phyloP scores from a whole-genome alignment of 345 rosid species.

The Sonneratia alba region DNA sequence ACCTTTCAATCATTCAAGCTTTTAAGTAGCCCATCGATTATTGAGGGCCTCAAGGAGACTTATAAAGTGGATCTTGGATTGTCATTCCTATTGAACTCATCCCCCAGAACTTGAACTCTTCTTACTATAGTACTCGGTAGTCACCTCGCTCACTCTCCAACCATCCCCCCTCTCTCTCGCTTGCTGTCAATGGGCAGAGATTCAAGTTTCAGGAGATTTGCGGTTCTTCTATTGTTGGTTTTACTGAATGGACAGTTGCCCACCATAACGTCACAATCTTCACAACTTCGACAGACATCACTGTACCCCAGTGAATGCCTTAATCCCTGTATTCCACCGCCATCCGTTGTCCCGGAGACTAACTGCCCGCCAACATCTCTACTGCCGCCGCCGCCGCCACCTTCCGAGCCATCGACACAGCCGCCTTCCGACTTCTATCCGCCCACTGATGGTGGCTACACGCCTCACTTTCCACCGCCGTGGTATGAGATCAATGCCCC shows the following conservation, averaged over 20 bases:
- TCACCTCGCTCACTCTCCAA: neutral
- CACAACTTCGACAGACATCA: constrained; percentile 3
- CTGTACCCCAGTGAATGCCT: constrained; percentile 13
- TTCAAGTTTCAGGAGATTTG: neutral
- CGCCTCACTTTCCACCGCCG: constrained; percentile 14
- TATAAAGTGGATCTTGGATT: neutral
- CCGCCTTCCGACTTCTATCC: constrained; percentile 2
- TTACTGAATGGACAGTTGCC: constrained; percentile 7
- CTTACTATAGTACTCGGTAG: neutral
- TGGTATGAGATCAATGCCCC: constrained; percentile 15
- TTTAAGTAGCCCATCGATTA: neutral
- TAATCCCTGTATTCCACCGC: constrained; percentile 34
- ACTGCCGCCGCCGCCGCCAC: constrained; percentile 6
- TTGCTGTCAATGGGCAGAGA: neutral
- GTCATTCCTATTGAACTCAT: no score
- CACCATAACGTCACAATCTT: constrained; percentile 9
- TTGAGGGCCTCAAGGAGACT: neutral
- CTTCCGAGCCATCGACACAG: neutral
- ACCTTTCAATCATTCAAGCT: neutral
- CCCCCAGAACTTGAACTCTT: neutral
- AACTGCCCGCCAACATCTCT: constrained; percentile 29
- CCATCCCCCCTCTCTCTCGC: neutral
- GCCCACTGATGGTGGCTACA: constrained; percentile 1
- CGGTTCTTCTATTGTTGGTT: constrained; percentile 5
- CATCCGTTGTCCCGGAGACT: constrained; percentile 12